phyloP scores from a whole-genome alignment of 2,329 filamentous ascomycete genomes.

The Fusarium sp. region DNA sequence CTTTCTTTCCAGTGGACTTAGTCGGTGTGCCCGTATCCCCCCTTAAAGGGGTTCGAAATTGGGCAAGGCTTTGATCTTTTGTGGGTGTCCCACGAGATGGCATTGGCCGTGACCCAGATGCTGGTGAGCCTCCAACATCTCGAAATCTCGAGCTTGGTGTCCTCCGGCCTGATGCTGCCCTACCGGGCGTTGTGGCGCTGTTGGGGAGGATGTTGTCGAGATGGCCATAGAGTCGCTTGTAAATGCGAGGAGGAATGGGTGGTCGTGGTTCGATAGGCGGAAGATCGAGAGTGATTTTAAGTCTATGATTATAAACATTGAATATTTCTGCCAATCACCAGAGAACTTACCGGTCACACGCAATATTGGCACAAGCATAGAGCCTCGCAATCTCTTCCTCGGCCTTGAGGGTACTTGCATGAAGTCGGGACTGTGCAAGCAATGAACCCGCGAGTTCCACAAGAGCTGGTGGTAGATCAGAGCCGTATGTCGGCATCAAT shows the following conservation, averaged over 20 bases:
- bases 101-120: slow-evolving; percentile 47
- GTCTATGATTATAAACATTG: slow-evolving; percentile 56
- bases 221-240: slow-evolving; percentile 85
- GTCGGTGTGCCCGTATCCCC: slow-evolving; percentile 51
- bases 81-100: slow-evolving; percentile 59
- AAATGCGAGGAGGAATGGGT: slow-evolving; percentile 82
- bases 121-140: slow-evolving; percentile 41
- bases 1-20: slow-evolving; percentile 54
- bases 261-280: slow-evolving; percentile 81
- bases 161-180: slow-evolving; percentile 46
- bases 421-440: slow-evolving; percentile 82
- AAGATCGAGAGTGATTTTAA: slow-evolving; percentile 81
- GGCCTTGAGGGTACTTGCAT: slow-evolving; percentile 80
- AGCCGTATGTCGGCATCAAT: slow-evolving; percentile 78
- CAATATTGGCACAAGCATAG: slow-evolving; percentile 89
- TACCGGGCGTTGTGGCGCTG: slow-evolving; percentile 48
- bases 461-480: slow-evolving; percentile 75
- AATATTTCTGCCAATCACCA: no score
- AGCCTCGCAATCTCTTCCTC: slow-evolving; percentile 89
- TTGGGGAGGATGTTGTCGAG: slow-evolving; percentile 78
- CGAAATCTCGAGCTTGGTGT: slow-evolving; percentile 51
- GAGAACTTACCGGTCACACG: slow-evolving; percentile 78
- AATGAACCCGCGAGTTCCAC: slow-evolving; percentile 78
- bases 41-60: slow-evolving; percentile 54
- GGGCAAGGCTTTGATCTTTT: slow-evolving; percentile 58